Base-by-base conservation (phyloP, 2,329 filamentous ascomycete genomes). In the Aureobasidium sp. region DNA sequence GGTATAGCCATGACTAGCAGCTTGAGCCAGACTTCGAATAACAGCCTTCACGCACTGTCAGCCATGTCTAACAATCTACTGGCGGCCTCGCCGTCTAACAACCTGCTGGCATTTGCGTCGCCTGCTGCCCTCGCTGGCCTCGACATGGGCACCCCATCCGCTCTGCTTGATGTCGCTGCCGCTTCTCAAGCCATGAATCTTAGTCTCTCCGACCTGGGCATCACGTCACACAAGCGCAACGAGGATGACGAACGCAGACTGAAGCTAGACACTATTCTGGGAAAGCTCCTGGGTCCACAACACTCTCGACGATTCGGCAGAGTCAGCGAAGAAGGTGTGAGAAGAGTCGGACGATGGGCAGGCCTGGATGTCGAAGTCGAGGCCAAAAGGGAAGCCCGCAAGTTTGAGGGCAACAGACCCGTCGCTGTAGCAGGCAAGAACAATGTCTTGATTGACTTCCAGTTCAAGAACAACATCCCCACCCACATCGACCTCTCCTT, bases 291-390 rank as follows among this genome's bases (percentile, higher is more conserved):
- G 10, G 45, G 45, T 13, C 43, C 23, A 9, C 29, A 54, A 7
- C n/a, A 59, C 11, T 18, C 20, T 50, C 89, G 81, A 70, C 91
- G 87, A 73, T 92, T 89, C 68, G 91, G 91, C 5, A 81, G 90
- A 47, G 89, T 95, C 43, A 93, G 91, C 70, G 91, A 93, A 72
- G 89, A 91, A 36, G 91, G 91, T 3, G 82, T 96, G n/a, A 89
- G 92, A 75, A 85, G 91, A 63, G 80, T 95, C 36, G 91, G 89
- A 11, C 87, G 88, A 71, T 84, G 88, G 64, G 84, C 91, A 63
- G 91, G 91, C 80, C 86, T 79, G 86, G 90, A 68, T 81, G 87
- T 77, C 38, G 72, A 70, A 55, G 70, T 73, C 53, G 71, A 74
- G 43, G 66, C 45, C 40, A 70, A 71, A 56, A 60, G 70, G 40